Conservation (phyloP, 2,329 filamentous ascomycete genomes). For the Pseudogymnoascus sp. region DNA sequence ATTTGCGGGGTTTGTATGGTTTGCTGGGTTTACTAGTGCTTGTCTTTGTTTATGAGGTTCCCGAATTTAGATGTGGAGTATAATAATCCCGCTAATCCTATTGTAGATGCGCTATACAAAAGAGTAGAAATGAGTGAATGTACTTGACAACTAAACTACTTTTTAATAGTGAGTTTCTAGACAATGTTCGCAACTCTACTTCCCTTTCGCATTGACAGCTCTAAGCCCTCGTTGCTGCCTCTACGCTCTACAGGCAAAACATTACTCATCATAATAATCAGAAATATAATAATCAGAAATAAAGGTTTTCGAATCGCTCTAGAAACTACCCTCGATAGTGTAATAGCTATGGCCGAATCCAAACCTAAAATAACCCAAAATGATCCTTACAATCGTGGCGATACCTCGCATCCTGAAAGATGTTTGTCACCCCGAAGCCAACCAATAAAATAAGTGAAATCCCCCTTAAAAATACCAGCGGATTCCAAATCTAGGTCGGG, state of each 20-base stretch:
- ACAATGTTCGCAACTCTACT: neutral
- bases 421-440: neutral
- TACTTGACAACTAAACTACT: neutral
- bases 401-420: neutral
- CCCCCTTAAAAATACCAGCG: neutral
- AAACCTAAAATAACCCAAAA: neutral
- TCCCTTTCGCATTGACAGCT: neutral
- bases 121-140: neutral
- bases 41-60: neutral
- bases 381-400: neutral
- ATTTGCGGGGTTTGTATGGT: neutral
- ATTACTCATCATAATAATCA: neutral
- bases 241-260: neutral
- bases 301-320: neutral
- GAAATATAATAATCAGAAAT: no score
- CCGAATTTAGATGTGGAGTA: neutral
- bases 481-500: neutral
- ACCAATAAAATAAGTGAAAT: neutral
- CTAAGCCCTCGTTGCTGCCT: neutral
- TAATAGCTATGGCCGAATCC: neutral
- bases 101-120: neutral
- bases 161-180: neutral
- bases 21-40: neutral
- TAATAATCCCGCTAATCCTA: neutral
- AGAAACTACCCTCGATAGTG: neutral